A percentile compares a stretch with the other conserved stretches of the same genome.
These are phyloP conservation scores for Calonectria leucothoes DNA, from an alignment of 2,329 filamentous ascomycete species.

Conservation along the genomic window DNA sequence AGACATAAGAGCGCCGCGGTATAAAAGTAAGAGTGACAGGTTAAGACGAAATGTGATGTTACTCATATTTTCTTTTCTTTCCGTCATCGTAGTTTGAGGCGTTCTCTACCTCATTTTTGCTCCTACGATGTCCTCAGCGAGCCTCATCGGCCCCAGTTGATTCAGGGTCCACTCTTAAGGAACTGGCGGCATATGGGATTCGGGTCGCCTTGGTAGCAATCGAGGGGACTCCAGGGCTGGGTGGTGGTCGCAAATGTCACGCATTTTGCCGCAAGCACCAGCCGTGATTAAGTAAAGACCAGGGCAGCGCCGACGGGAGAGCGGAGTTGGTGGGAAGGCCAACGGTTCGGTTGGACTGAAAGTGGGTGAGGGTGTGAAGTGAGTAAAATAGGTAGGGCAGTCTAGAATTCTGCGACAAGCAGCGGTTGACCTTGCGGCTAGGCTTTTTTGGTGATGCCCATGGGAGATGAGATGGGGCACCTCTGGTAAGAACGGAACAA, in stretches of 20 bases:
- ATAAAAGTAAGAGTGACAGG: not conserved
- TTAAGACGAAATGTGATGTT: too few relatives aligned
- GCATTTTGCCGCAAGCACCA: not conserved
- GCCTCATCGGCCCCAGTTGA: not conserved
- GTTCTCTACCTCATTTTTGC: not conserved
- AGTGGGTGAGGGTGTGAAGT: conserved; percentile 11
- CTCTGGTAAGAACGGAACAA: too few relatives aligned
- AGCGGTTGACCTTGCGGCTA: not conserved
- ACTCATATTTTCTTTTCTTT: too few relatives aligned
- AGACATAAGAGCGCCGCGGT: not conserved
- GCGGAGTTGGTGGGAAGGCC: not conserved
- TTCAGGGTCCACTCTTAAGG: not conserved
- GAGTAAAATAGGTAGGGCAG: not conserved
- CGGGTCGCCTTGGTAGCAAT: too few relatives aligned
- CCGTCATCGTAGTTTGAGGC: not conserved
- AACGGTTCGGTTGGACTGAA: conserved; percentile 7
- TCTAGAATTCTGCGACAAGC: not conserved
- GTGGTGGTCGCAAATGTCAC: not conserved
- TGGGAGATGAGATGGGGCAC: not conserved
- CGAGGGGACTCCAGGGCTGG: not conserved
- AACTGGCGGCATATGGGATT: not conserved
- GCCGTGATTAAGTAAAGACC: not conserved
- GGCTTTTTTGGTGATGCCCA: not conserved
- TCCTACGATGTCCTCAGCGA: not conserved
- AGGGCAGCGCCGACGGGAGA: not conserved